Conservation (phyloP, 1,284 basidiomycete species). For the Cerrena zonata region DNA sequence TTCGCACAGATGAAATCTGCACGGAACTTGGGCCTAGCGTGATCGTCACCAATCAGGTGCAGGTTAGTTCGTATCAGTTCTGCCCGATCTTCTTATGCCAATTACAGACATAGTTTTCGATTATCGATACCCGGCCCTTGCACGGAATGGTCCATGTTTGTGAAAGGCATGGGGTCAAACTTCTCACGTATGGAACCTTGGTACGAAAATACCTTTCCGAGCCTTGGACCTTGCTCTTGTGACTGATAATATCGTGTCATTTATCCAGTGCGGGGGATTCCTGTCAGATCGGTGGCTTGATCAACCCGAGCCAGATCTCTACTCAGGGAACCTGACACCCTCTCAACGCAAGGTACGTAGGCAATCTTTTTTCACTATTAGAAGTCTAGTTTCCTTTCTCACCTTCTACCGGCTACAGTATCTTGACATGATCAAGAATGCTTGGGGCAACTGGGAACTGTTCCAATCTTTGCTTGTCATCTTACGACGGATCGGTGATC, state of each 20-base stretch:
- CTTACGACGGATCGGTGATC: conserved; percentile 59
- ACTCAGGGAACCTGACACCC: conserved; percentile 58
- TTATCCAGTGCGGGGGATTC: conserved; percentile 70
- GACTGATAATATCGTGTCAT: conserved; percentile 4
- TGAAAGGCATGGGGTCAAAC: conserved; percentile 62
- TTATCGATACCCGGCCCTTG: conserved; percentile 72
- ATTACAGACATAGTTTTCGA: conserved; percentile 53
- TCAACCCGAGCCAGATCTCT: conserved; percentile 63
- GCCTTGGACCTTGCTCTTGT: conserved; percentile 1
- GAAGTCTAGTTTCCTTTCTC: background rate
- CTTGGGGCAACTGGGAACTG: conserved; percentile 72
- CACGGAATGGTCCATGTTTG: conserved; percentile 75
- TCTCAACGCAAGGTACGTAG: conserved; percentile 71
- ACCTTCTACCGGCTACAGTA: conserved; percentile 43
- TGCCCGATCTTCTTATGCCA: background rate
- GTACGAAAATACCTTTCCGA: conserved; percentile 37
- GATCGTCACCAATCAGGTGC: conserved; percentile 80
- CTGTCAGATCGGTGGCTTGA: conserved; percentile 71
- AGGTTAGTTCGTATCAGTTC: conserved; percentile 39
- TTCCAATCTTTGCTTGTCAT: conserved; percentile 62
- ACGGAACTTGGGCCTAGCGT: conserved; percentile 58
- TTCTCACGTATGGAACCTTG: conserved; percentile 76
- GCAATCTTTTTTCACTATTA: background rate
- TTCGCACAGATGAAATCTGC: conserved; percentile 73
- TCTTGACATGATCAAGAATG: conserved; percentile 72